Conservation (phyloP, 2,329 filamentous ascomycete species). For the Phaeosphaeria sp. region DNA sequence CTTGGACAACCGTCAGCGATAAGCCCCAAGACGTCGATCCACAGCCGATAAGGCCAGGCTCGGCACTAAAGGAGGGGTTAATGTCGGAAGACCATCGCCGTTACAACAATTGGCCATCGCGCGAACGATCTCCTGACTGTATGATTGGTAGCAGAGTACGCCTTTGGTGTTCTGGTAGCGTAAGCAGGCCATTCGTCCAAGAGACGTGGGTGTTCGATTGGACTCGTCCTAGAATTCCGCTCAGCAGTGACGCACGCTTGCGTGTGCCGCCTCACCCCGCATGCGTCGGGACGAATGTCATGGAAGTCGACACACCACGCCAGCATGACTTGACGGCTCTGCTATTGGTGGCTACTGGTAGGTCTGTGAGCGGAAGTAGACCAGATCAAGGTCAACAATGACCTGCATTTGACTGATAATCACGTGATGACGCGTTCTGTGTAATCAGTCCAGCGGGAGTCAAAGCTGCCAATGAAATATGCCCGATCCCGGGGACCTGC, state of each 20-base stretch:
- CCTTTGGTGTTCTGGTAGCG: background rate
- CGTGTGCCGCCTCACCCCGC: background rate
- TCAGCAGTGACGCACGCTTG: background rate
- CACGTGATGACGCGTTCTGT: background rate
- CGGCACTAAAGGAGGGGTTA: constrained; percentile 3
- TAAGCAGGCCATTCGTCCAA: background rate
- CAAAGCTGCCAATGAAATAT: background rate
- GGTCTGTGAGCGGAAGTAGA: background rate
- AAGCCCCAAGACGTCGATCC: constrained; percentile 2
- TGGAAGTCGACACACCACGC: background rate
- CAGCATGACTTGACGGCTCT: background rate
- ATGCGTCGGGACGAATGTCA: background rate
- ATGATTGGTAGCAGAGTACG: background rate
- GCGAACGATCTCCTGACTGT: background rate
- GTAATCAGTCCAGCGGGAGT: background rate
- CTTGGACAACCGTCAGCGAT: background rate
- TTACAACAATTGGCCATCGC: background rate
- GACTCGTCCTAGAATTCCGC: background rate
- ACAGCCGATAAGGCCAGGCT: background rate
- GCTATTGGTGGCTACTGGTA: background rate
- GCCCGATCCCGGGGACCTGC: background rate
- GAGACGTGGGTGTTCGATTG: background rate
- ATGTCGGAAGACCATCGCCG: background rate
- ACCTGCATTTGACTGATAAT: background rate
- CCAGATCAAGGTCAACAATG: background rate